Base-by-base conservation (phyloP, 75 land plant genomes). In the Ceratopteris richardii region DNA sequence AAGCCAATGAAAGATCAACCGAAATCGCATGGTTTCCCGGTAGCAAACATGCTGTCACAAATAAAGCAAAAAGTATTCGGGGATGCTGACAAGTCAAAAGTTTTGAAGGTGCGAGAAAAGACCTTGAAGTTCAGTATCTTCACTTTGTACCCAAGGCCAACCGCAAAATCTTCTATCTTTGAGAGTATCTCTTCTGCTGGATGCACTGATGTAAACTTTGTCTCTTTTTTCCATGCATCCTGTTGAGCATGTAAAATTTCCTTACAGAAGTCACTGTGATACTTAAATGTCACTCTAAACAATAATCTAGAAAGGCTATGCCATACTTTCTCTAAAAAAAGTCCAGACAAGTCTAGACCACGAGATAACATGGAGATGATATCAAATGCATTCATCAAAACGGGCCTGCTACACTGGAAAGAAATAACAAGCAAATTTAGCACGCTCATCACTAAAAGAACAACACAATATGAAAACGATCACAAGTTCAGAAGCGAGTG, bases 381-480 rank as follows among this genome's bases (percentile, higher is more conserved):
- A 29, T 74, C 77, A 44, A 74, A 74, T 1, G 77, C 77, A 56
- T 74, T 74, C 60, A 69, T 56, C 24, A 59, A 54, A 19, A 28
- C 36, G 9, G 77, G 77, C 23, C 62, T 74, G 12, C 64, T 61
- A 22, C 40, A 58, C 43, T 64, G 48, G 17, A 46, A 17, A 46
- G 48, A 17, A 4, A 46, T 17, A 46, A n/a, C 42, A 9, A 9
- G 42, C 42, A 40, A 40, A 9, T 40, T 40, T 40, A 40, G 9
- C 42, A 40, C n/a, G n/a, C n/a, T n/a, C n/a, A n/a, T n/a, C n/a
- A n/a, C n/a, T n/a, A n/a, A n/a, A n/a, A n/a, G n/a, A n/a, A n/a
- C n/a, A n/a, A n/a, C n/a, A n/a, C n/a, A n/a, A n/a, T n/a, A n/a
- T n/a, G n/a, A n/a, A n/a, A n/a, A n/a, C n/a, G n/a, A n/a, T n/a